Evolutionary conservation across 176 grass and related monocot species (phyloP), one percentile per base, ranked within the genome.

Genomic region (Oryza longistaminata): DNA sequence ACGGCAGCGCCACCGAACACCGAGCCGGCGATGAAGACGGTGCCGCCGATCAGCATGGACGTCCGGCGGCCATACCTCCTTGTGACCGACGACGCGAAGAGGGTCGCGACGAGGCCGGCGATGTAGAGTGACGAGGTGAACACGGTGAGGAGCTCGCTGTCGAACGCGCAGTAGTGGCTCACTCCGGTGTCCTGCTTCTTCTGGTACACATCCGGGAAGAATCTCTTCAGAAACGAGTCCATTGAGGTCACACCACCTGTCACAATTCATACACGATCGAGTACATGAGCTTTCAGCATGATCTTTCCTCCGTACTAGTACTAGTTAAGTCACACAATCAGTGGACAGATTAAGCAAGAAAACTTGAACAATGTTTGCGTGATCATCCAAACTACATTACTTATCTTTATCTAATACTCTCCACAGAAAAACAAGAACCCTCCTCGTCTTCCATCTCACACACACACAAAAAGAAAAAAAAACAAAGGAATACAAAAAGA

Each of bases 41-140:
- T 50, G 39, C 93, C 91, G 0, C 91, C 96, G 0, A 96, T 74
- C 21, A 99, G 52, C 88, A 99, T 99, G 21, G 91, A 96, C 4
- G 83, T 66, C 5, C 88, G 81, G 7, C 93, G 93, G 5, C 91
- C 96, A 13, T 86, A 88, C 74, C 74, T 90, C 75, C 88, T 77
- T 25, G 90, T 96, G 34, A 99, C 79, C 13, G 65, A 77, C 0
- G 96, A 90, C 4, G 93, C 96, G 19, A 85, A 15, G 22, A 96
- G 70, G 1, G 96, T 90, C 0, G 90, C 90, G 9, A 94, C 13
- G 7, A 99, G 93, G 14, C 96, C 96, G 2, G 93, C 93, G 3
- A 94, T 79, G 86, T 99, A 96, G 44, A 99, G 84, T 14, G 88
- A 96, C 1, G 90, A 96, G 3, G 93, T 99, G 93, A 99, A 99